A percentile compares a stretch with the other conserved stretches of the same genome.
These are phyloP conservation scores for Dendrobium huoshanense DNA, from an alignment of 106 monocot species.

Conservation along the genomic window DNA sequence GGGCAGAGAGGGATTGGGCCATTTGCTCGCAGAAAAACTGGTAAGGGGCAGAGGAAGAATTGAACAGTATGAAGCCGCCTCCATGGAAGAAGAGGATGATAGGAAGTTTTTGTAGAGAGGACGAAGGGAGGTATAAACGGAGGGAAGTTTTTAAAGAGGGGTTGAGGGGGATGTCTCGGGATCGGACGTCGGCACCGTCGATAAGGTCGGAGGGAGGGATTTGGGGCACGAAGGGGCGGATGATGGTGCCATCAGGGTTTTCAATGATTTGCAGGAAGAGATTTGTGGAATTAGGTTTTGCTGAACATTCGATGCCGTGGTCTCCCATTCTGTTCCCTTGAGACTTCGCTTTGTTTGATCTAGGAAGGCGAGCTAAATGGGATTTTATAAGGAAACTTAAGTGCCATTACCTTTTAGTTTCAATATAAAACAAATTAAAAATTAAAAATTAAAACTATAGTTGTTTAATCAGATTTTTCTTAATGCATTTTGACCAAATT, in stretches of 20 bases:
- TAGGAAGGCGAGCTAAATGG: too few species aligned
- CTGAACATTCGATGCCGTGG: background rate
- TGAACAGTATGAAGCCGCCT: conserved; percentile 64
- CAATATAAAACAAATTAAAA: too few species aligned
- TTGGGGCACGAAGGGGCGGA: conserved; percentile 17
- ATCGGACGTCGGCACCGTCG: conserved; percentile 8
- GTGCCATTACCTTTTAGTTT: too few species aligned
- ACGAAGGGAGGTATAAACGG: conserved; percentile 33
- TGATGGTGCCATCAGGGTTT: conserved; percentile 26
- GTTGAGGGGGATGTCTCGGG: conserved; percentile 40
- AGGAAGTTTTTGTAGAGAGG: conserved; percentile 15
- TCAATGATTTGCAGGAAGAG: conserved; percentile 32
- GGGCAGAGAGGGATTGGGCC: conserved; percentile 30
- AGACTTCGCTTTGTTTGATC: background rate
- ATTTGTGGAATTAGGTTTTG: background rate
- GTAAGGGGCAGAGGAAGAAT: conserved; percentile 30
- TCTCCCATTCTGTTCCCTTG: background rate
- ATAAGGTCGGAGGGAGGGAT: background rate
- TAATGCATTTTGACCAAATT: too few species aligned
- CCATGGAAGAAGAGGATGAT: conserved; percentile 61
- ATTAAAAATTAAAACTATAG: too few species aligned
- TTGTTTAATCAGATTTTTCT: too few species aligned
- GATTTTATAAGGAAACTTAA: too few species aligned
- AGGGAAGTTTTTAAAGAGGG: conserved; percentile 26
- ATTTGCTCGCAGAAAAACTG: conserved; percentile 37